Evolutionary conservation across 2,329 filamentous ascomycete genomes (phyloP).

Genomic region (Dactylellina drechsleri): DNA sequence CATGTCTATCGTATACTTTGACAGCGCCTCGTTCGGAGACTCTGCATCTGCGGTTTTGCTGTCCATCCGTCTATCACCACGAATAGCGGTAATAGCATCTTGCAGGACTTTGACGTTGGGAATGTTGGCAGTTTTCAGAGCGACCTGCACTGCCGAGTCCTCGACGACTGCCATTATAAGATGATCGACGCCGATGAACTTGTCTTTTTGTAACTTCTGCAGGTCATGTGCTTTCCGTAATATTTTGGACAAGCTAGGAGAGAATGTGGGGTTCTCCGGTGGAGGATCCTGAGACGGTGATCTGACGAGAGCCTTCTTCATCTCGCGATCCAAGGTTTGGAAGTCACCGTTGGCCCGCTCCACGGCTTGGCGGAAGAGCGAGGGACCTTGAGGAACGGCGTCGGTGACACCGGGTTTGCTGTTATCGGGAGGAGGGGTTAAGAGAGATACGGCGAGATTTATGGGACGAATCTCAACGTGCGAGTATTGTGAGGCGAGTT

Average conservation of each 20-base stretch:
- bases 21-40: slow-evolving; percentile 85
- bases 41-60: slow-evolving; percentile 95
- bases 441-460: slow-evolving; percentile 84
- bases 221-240: slow-evolving; percentile 86
- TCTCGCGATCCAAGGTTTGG: slow-evolving; percentile 83
- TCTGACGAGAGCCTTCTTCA: slow-evolving; percentile 92
- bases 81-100: slow-evolving; percentile 87
- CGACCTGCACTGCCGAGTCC: slow-evolving; percentile 76
- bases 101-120: slow-evolving; percentile 91
- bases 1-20: slow-evolving; percentile 99
- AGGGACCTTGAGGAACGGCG: slow-evolving; percentile 62
- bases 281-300: slow-evolving; percentile 94
- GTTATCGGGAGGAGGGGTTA: slow-evolving; percentile 73
- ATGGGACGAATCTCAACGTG: slow-evolving; percentile 91
- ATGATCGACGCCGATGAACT: slow-evolving; percentile 92
- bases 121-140: slow-evolving; percentile 85
- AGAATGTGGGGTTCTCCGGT: slow-evolving; percentile 84
- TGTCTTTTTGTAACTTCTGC: slow-evolving; percentile 97
- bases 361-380: slow-evolving; percentile 94
- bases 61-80: slow-evolving; percentile 91
- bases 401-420: slow-evolving; percentile 46
- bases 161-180: slow-evolving; percentile 86
- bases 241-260: slow-evolving; percentile 82
- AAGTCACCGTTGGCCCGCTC: slow-evolving; percentile 93
- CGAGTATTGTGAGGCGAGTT: slow-evolving; percentile 85